Evolutionary conservation across 805 yeast genomes (phyloP), one percentile per base, ranked within the genome.

Genomic region (Millerago galiae): DNA sequence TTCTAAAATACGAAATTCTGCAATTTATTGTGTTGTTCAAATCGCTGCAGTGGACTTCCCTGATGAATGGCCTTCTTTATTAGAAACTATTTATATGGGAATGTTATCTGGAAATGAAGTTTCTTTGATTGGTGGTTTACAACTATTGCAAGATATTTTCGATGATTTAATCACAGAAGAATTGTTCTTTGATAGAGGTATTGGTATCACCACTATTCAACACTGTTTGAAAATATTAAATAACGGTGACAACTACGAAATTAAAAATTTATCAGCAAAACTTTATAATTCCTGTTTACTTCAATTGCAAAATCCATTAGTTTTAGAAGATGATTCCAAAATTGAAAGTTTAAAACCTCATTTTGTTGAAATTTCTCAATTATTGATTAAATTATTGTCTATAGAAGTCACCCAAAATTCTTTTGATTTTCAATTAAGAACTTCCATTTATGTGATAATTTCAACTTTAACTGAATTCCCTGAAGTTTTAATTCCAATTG

Each of bases 1-100:
- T 47, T 67, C 83, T 9, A 85, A 82, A 52, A 66, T 90, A 13
- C 70, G 87, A 45, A 73, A 71, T 26, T 73, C 84, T 39, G 75
- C 84, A 2, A 79, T 90, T 2, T 81, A 86, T 49, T 81, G 85
- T 13, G 75, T 89, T 14, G 84, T 84, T 5, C 95, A 85, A 54
- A 85, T 91, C 13, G 88, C 95, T 1, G 83, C 84, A 3, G 84
- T 81, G 2, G 99, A 91, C 56, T 91, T 77, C 55, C 99, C 99
- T 0, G 98, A 93, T 56, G 95, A 88, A 58, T 91, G 98, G 98
- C 95, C 97, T 0, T 72, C 70, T 17, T 65, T 90, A 37, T 57
- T 85, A 43, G 55, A 62, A 28, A 60, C 60, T 7, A 54, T 87
- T 16, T 79, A 78, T 52, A 24, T 67, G 75, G 29, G 53, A 60